These are phyloP conservation scores for Penicillium digitatum DNA, from an alignment of 2,329 filamentous ascomycete species.

Conservation along the genomic window DNA sequence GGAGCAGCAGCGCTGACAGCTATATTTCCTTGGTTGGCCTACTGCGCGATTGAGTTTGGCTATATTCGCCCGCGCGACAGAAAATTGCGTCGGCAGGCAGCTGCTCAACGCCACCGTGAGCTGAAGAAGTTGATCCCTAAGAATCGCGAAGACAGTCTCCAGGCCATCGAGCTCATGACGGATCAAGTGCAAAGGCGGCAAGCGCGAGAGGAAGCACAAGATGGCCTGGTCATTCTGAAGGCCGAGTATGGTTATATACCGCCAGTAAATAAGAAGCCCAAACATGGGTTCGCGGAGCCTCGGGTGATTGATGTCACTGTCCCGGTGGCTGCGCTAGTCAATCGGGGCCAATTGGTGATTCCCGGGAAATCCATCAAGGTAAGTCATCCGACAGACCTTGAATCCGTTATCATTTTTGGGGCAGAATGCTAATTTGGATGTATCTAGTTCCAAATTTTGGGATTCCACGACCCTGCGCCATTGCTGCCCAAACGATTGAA, in stretches of 20 bases:
- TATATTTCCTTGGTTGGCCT: conserved; percentile 39
- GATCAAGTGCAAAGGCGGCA: conserved; percentile 41
- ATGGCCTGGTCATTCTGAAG: conserved; percentile 39
- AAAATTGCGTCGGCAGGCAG: conserved; percentile 32
- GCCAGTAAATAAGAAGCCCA: conserved; percentile 22
- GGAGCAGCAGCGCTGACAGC: conserved; percentile 37
- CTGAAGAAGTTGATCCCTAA: conserved; percentile 36
- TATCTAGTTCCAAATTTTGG: conserved; percentile 39
- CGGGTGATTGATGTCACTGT: conserved; percentile 41
- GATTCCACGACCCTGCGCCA: conserved; percentile 45
- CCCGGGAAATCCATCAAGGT: conserved; percentile 37
- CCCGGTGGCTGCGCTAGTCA: conserved; percentile 44
- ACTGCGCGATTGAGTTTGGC: conserved; percentile 42
- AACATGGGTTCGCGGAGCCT: conserved; percentile 20
- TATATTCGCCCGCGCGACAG: conserved; percentile 39
- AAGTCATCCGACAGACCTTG: conserved; percentile 1
- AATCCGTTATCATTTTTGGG: not conserved
- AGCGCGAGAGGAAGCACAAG: conserved; percentile 31
- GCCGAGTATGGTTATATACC: conserved; percentile 42
- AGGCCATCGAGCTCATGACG: conserved; percentile 41
- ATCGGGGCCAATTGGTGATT: conserved; percentile 41
- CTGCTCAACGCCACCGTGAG: conserved; percentile 36
- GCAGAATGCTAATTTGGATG: conserved; percentile 17
- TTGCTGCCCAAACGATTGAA: conserved; percentile 39
- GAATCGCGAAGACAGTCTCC: conserved; percentile 36